Conservation (phyloP, 169 alveolate species). For the Besnoitia besnoiti region DNA sequence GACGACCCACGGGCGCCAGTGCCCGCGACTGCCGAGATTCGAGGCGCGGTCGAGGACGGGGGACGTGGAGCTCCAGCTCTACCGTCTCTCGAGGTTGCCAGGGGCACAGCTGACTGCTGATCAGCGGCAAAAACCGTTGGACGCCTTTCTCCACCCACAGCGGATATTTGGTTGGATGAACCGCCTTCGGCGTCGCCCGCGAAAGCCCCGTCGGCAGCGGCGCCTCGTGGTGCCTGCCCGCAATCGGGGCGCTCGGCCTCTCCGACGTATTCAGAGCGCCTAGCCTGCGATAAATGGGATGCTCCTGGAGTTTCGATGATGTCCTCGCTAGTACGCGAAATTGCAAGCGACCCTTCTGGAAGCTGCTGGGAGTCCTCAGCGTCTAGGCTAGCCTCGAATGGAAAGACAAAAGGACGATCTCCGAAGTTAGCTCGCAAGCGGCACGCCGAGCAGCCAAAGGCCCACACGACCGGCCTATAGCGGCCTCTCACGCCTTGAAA, state of each 20-base stretch:
- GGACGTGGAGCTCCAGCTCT: neutral
- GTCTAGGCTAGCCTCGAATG: constrained; percentile 44
- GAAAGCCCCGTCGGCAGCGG: too few relatives aligned
- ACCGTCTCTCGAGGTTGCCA: too few relatives aligned
- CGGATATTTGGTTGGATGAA: too few relatives aligned
- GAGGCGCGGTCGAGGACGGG: neutral
- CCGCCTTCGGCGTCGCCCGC: too few relatives aligned
- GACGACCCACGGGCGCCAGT: neutral
- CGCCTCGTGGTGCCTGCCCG: too few relatives aligned
- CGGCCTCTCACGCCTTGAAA: constrained; percentile 58
- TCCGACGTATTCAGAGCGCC: neutral
- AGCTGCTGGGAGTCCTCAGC: constrained; percentile 62
- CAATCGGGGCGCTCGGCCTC: too few relatives aligned
- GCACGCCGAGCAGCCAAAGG: neutral
- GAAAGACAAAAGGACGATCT: constrained; percentile 53
- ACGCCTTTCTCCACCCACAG: too few relatives aligned
- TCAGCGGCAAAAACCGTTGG: too few relatives aligned
- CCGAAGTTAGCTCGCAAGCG: constrained; percentile 72
- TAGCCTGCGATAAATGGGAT: neutral
- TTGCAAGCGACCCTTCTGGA: neutral
- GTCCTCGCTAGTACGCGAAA: neutral
- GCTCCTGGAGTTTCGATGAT: neutral
- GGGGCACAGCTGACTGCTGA: too few relatives aligned
- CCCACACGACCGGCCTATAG: constrained; percentile 70
- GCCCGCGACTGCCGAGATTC: neutral